These are phyloP conservation scores for Trichoderma breve DNA, from an alignment of 2,329 filamentous ascomycete species.

Conservation along the genomic window DNA sequence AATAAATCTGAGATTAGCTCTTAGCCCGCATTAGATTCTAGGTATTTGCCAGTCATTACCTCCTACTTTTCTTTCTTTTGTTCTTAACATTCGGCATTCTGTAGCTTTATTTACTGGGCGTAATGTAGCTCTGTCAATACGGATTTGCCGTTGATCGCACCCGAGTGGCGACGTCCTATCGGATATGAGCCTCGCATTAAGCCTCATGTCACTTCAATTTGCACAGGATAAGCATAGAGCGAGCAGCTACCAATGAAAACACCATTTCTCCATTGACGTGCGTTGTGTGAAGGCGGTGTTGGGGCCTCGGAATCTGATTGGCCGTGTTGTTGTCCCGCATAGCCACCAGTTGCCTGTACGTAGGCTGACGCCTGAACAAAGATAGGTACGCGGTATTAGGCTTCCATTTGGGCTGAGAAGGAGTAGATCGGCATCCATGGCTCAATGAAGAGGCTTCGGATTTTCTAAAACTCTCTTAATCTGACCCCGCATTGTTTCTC, in stretches of 20 bases:
- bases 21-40: no score
- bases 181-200: background rate
- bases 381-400: background rate
- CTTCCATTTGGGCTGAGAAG: background rate
- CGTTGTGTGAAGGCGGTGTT: background rate
- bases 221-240: background rate
- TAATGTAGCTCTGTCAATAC: background rate
- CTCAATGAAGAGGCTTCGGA: background rate
- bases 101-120: background rate
- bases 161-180: background rate
- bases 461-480: background rate
- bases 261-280: no score
- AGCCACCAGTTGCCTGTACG: background rate
- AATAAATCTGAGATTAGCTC: background rate
- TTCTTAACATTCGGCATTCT: background rate
- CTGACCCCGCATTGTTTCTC: no score
- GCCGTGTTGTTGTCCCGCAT: background rate
- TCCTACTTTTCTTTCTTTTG: background rate
- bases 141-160: background rate
- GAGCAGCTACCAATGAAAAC: background rate
- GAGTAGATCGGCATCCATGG: background rate
- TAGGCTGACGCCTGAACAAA: background rate
- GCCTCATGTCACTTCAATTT: background rate
- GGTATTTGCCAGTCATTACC: no score
- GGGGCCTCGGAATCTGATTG: background rate